Base-by-base conservation (phyloP, 148 eudicot species). In the Arctostaphylos glauca region DNA sequence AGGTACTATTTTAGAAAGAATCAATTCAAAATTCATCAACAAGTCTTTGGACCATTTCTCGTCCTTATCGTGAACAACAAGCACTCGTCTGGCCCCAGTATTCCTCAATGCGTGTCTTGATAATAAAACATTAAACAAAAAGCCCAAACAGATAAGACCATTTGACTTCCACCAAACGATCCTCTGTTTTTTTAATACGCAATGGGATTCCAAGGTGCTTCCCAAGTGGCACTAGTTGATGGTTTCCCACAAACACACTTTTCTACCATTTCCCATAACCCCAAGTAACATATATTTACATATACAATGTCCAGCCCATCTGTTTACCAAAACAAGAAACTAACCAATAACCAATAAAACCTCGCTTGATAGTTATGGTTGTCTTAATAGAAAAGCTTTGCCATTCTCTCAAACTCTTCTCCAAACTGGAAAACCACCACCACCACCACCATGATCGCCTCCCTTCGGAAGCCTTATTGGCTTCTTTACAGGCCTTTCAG, bases 341-440 rank as follows among this genome's bases (percentile, higher is more conserved):
- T 15, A 74, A 49, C 52, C 70, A 52, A 38, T 21, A 77, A 58
- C 9, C 82, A 5, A 5, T 9, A 50, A 76, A 77, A 79, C 70
- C n/a, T 82, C 31, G 31, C 48, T 62, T 59, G 2, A 58, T 60
- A 19, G 52, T 74, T 13, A 93, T 89, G 92, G 90, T 87, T 68
- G 76, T 91, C 79, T 71, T 86, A 70, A 38, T 86, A n/a, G 79
- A 83, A 58, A 92, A 78, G 79, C 84, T 88, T 46, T 71, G 79
- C 49, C 83, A 64, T 78, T 77, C 81, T 44, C 74, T 71, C 9
- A 86, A 84, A 48, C 78, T 66, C 54, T 80, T 84, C 21, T 55
- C 84, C 74, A 89, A 84, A 60, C 87, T 87, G 88, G 89, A 88
- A 46, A 76, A 87, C 19, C 85, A 62, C 76, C 86, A 79, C 79